Evolutionary conservation across 2,329 filamentous ascomycete species (phyloP), one percentile per base, ranked within the genome.

Genomic region (Sphaerulina vaccinii): DNA sequence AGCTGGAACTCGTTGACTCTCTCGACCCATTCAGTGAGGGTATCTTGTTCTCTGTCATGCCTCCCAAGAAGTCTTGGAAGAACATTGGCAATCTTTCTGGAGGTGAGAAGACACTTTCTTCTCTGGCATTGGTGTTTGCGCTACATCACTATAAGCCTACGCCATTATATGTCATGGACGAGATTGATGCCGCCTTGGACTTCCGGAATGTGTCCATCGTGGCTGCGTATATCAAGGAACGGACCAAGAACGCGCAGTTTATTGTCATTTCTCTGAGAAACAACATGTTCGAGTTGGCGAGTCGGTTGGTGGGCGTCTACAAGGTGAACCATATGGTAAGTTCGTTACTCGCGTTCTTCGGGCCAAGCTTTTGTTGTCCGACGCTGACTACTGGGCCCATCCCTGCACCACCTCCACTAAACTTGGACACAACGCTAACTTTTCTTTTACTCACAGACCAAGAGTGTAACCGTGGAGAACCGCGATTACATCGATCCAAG

Each of bases 201-300:
- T 99, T 99, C 79, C 80, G 91, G 74, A 99, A 99, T 69, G 93
- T 95, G 68, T 85, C 88, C 83, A 99, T 99, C 67, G 93, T 99
- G 39, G 93, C 93, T 52, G 93, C 90, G 65, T 99, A 99, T 71
- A 99, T 99, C 80, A 97, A 96, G 75, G 93, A 99, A 76, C 82
- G 93, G 49, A 99, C 93, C 55, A 97, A 96, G 80, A 99, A 99
- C 73, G 95, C 93, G 1, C 93, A 99, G 69, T 99, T 99, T 71
- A 93, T 99, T 63, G 93, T 99, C 67, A 99, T 99, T 68, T 96
- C 90, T 13, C 78, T 99, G 65, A 81, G 93, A 65, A 99, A 99
- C 74, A 99, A 99, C 77, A 99, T 99, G 93, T 99, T 99, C 72
- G 93, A 99, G 78, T 83, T 99, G 58, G 92, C 95, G n/a, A 84